Evolutionary conservation across 2,329 filamentous ascomycete genomes (phyloP).

Genomic region (Cucurbitaria berberidis): DNA sequence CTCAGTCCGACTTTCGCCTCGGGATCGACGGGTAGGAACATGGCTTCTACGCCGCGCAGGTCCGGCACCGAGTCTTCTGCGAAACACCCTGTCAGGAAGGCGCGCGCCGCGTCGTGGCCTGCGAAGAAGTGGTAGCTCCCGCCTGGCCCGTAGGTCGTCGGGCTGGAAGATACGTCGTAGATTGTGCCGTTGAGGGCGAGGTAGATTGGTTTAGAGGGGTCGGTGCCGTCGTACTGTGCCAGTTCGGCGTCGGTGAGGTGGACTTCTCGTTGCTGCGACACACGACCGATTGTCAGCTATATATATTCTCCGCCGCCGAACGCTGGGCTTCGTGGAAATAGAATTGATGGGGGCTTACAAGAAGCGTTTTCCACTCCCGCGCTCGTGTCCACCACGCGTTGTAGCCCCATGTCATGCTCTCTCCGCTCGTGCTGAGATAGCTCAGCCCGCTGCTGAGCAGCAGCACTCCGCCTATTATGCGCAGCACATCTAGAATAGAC

Average conservation of each 20-base stretch:
- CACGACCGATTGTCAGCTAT: conserved; percentile 1
- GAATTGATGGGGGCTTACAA: no score
- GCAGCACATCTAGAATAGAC: conserved; percentile 66
- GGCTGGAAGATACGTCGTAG: conserved; percentile 77
- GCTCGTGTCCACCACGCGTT: conserved; percentile 48
- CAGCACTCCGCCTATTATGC: conserved; percentile 70
- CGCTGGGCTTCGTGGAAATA: no score
- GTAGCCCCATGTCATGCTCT: conserved; percentile 54
- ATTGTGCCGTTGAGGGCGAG: conserved; percentile 87
- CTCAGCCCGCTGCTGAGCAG: conserved; percentile 72
- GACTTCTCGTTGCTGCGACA: conserved; percentile 61
- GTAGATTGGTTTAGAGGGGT: conserved; percentile 80
- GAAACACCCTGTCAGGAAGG: conserved; percentile 94
- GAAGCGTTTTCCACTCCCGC: conserved; percentile 40
- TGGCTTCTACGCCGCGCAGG: conserved; percentile 83
- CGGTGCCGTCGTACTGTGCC: conserved; percentile 74
- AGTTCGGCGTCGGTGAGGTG: conserved; percentile 79
- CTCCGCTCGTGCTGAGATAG: conserved; percentile 75
- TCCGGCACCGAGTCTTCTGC: conserved; percentile 82
- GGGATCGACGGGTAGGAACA: conserved; percentile 74
- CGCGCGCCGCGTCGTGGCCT: conserved; percentile 83
- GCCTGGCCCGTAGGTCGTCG: conserved; percentile 65
- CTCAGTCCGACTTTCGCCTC: conserved; percentile 47
- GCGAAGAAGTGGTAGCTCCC: conserved; percentile 88
- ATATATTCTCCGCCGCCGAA: no score